Conservation (phyloP, 1,284 basidiomycete genomes). For the Marasmius fiardii region DNA sequence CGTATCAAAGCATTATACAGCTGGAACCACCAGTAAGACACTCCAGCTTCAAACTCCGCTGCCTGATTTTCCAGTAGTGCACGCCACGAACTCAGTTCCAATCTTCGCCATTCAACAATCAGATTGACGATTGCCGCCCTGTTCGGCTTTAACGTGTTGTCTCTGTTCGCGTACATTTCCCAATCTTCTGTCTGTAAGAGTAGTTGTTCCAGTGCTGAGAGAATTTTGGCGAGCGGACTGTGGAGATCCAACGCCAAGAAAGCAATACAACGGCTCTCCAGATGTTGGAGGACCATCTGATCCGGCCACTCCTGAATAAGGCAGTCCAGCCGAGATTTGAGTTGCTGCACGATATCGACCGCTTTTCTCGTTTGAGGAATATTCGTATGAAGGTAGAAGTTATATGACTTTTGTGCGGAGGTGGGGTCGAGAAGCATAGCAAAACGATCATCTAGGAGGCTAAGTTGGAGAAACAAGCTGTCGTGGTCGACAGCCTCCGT, state of each 20-base stretch:
- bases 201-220: slow-evolving; percentile 86
- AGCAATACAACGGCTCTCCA: slow-evolving; percentile 72
- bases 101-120: slow-evolving; percentile 88
- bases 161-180: slow-evolving; percentile 91
- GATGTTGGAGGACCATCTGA: slow-evolving; percentile 92
- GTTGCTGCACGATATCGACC: slow-evolving; percentile 44
- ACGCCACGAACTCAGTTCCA: slow-evolving; percentile 90
- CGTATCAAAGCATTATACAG: slow-evolving; percentile 82
- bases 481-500: slow-evolving; percentile 44
- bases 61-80: slow-evolving; percentile 76
- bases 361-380: slow-evolving; percentile 67
- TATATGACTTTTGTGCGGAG: slow-evolving; percentile 34
- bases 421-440: slow-evolving; percentile 24
- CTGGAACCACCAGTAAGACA: slow-evolving; percentile 90
- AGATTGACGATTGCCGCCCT: slow-evolving; percentile 68
- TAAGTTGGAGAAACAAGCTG: slow-evolving; percentile 48
- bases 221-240: slow-evolving; percentile 80
- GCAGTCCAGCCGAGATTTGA: slow-evolving; percentile 50
- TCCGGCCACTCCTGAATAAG: slow-evolving; percentile 91
- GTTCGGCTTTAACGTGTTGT: slow-evolving; percentile 75
- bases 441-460: slow-evolving; percentile 36
- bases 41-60: slow-evolving; percentile 53
- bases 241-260: slow-evolving; percentile 65
- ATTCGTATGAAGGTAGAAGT: slow-evolving; percentile 83
- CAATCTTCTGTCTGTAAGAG: slow-evolving; percentile 92